Percentiles rank a stretch among this genome's conserved stretches.
Conservation (phyloP, 2,329 filamentous ascomycete species). For the Fusarium transvaalense region DNA sequence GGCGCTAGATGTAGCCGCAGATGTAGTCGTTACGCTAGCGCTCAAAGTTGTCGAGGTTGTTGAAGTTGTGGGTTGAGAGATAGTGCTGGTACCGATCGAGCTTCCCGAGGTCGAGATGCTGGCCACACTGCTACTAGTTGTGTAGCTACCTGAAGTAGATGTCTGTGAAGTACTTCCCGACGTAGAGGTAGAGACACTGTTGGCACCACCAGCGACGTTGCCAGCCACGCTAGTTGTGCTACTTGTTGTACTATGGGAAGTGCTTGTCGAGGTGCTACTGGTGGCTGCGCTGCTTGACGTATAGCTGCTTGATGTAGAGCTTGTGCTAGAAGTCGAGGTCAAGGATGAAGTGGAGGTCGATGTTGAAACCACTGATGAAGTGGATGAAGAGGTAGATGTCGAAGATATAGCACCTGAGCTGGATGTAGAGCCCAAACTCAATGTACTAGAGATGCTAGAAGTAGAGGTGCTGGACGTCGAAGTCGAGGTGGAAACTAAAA, state of each 20-base stretch:
- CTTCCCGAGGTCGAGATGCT: neutral
- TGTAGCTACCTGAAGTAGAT: neutral
- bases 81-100: neutral
- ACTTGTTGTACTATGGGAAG: neutral
- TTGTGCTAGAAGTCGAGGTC: neutral
- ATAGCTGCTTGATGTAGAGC: neutral
- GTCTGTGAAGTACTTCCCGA: neutral
- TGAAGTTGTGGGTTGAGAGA: neutral
- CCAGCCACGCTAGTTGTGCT: neutral
- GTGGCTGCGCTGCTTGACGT: neutral
- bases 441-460: neutral
- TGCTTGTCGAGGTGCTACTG: fast-evolving
- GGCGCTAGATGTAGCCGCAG: neutral
- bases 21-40: neutral
- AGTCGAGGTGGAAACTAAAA: fast-evolving
- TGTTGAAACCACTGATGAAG: neutral
- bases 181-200: neutral
- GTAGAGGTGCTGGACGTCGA: neutral
- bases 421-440: fast-evolving
- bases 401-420: neutral
- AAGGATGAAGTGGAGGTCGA: neutral
- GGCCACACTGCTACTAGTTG: neutral
- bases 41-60: neutral
- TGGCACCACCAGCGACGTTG: neutral
- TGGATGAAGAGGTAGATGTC: neutral